phyloP scores from a whole-genome alignment of 2,329 filamentous ascomycete species.

The Aspergillus tubingensis region DNA sequence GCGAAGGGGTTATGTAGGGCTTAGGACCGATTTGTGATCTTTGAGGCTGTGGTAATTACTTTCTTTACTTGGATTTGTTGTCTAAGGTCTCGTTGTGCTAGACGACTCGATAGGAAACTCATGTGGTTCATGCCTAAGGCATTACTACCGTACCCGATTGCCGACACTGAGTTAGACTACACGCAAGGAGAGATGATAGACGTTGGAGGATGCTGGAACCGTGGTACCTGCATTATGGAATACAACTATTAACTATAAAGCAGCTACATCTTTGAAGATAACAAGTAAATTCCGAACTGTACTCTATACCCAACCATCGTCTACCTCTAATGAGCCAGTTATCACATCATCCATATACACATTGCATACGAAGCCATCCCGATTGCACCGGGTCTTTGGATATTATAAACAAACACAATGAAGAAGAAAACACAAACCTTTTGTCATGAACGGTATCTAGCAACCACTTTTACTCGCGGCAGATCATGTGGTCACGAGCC shows the following conservation, averaged over 20 bases:
- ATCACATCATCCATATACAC: conserved; percentile 4
- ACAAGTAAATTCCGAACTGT: background rate
- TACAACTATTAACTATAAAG: too few species aligned
- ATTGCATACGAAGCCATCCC: background rate
- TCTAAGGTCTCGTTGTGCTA: background rate
- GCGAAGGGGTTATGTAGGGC: too few species aligned
- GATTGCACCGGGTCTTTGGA: background rate
- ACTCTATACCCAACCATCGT: background rate
- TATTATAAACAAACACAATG: conserved; percentile 3
- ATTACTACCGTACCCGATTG: background rate
- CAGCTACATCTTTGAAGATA: too few species aligned
- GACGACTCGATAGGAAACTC: background rate
- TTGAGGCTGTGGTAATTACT: background rate
- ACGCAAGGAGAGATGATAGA: background rate
- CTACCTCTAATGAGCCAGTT: conserved; percentile 5
- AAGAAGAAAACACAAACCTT: background rate
- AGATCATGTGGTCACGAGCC: conserved; percentile 63
- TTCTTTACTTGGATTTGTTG: background rate
- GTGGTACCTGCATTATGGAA: too few species aligned
- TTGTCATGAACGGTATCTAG: too few species aligned
- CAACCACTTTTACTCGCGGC: conserved; percentile 34
- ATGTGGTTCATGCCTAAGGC: background rate
- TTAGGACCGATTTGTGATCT: too few species aligned
- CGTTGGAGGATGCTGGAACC: too few species aligned
- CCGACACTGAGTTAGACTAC: background rate